Conservation (phyloP, 768 basidiomycete genomes). For the Termitomyces sp. region DNA sequence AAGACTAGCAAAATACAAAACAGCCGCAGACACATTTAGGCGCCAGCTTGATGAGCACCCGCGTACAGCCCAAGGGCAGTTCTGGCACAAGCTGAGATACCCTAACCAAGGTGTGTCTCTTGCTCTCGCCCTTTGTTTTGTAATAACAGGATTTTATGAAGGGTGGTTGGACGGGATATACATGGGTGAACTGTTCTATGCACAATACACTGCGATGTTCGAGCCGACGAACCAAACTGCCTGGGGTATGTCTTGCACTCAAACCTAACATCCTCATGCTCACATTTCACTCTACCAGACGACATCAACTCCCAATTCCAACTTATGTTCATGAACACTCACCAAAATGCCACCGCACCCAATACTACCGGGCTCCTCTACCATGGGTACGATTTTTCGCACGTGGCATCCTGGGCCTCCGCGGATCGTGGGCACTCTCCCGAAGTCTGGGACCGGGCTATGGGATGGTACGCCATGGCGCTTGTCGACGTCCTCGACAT, state of each 20-base stretch:
- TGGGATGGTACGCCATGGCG: slow-evolving; percentile 45
- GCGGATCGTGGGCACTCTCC: slow-evolving; percentile 40
- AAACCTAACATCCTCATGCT: neutral
- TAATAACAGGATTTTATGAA: slow-evolving; percentile 1
- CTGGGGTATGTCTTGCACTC: slow-evolving; percentile 23
- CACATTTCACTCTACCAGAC: slow-evolving; percentile 14
- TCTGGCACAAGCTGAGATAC: slow-evolving; percentile 40
- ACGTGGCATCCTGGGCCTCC: slow-evolving; percentile 37
- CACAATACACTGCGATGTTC: slow-evolving; percentile 30
- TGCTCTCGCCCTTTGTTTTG: neutral
- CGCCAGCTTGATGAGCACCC: slow-evolving; percentile 35
- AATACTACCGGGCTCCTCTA: slow-evolving; percentile 39
- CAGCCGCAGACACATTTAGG: slow-evolving; percentile 32
- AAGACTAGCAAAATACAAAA: slow-evolving; percentile 31
- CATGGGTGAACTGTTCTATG: slow-evolving; percentile 42
- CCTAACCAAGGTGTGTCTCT: slow-evolving; percentile 31
- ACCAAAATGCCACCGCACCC: slow-evolving; percentile 29
- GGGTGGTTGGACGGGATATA: slow-evolving; percentile 43
- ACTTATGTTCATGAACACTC: slow-evolving; percentile 38
- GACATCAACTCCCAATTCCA: slow-evolving; percentile 36
- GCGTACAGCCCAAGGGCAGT: slow-evolving; percentile 38
- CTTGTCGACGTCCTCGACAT: slow-evolving; percentile 40
- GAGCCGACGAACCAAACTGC: slow-evolving; percentile 30
- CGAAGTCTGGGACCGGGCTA: slow-evolving; percentile 42
- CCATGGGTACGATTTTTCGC: slow-evolving; percentile 44